Evolutionary conservation across 208 protist species (phyloP), one percentile per base, ranked within the genome.

Genomic region (Trypanosoma lewisi): DNA sequence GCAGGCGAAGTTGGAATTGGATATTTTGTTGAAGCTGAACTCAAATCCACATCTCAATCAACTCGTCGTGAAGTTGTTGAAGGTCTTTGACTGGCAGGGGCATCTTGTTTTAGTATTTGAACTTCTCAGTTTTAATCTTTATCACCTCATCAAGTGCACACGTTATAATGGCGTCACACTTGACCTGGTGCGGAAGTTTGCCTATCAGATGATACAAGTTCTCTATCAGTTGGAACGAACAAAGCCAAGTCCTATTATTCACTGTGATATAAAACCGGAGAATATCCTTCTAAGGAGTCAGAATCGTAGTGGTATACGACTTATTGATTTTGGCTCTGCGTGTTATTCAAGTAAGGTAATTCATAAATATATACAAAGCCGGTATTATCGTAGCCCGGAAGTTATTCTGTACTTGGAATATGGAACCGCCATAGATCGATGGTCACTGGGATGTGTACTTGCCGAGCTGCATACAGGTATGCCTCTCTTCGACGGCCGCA

Each of bases 271-370:
- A n/a, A 99, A 99, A 69, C 94, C 94, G 3, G 95, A 98, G 58
- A 98, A 98, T 66, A 93, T 98, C 33, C 66, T 98, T 19, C 77
- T 98, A 37, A 71, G 75, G 52, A 83, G 93, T 52, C 83, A 85
- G 14, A 92, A 95, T 57, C 79, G 94, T 37, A 96, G 78, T 34
- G 91, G 85, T 19, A 98, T 99, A 54, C 85, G 83, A 27, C 79
- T 96, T 16, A 99, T 99, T 53, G 98, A 99, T 73, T 99, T 99
- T 77, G 98, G 98, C 47, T 97, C 83, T 19, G 92, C 96, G 11
- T 99, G 97, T 77, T 96, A 97, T 70, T 60, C 65, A 23, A 97
- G 53, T 88, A 98, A 82, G 77, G 78, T 62, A 88, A 97, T 87
- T 95, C 99, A 83, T 55, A 91, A 87, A 7, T 99, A 99, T 83